Base-by-base conservation (phyloP, 78 protist genomes). In the Dictyostelium purpureum region DNA sequence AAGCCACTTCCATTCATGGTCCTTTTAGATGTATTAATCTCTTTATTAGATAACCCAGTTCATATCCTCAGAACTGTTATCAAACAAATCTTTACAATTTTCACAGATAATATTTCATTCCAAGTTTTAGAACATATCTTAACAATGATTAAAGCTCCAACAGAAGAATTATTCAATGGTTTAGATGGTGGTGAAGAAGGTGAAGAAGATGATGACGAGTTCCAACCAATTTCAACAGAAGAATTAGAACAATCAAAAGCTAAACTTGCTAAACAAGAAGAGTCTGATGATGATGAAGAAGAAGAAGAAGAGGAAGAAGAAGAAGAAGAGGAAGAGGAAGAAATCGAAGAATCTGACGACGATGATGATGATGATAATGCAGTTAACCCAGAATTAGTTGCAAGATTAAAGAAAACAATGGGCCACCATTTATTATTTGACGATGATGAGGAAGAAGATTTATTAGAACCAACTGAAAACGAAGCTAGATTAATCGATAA, bases 301-400 rank as follows among this genome's bases (percentile, higher is more conserved):
- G 77, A 59, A 9, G 21, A 74, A 19, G 92, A 85, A 51, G 90
- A 67, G 5, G 91, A 73, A 11, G 70, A 51, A n/a, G 76, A 83
- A 5, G 81, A 73, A 2, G 81, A 73, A 26, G 92, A 73, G 1
- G 61, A 70, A 5, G 92, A 85, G 11, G 90, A 82, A 28, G 71
- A 38, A 2, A 59, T 37, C 1, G 37, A 76, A 31, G 49, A 52
- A n/a, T 1, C 4, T 24, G 67, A 76, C 52, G 63, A 56, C 6
- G 90, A 83, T 38, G 57, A 42, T 47, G 57, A 40, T 31, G 82
- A 47, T 45, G 92, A 85, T 33, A 35, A 70, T 47, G 4, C 78
- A 35, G 92, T 85, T 40, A 57, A 81, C 54, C 89, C 89, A 69
- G 89, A 81, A 66, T 31, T 81, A n/a, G 92, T 85, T 31, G 92